Percentiles rank a stretch among this genome's conserved stretches.
These are phyloP conservation scores for Blastomyces silverae DNA, from an alignment of 2,329 filamentous ascomycete genomes.

Conservation along the genomic window DNA sequence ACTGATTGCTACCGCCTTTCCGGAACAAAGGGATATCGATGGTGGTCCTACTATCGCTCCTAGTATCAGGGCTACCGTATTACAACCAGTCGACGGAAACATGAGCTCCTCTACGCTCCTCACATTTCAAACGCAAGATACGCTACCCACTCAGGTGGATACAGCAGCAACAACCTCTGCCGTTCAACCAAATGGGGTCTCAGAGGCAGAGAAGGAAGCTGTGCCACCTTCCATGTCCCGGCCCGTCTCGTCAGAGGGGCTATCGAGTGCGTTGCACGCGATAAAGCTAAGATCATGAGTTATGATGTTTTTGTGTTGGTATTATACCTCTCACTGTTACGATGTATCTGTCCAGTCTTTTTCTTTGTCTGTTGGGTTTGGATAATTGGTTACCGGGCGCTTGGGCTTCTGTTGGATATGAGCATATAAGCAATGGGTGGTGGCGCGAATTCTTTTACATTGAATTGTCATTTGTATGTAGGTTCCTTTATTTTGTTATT, in stretches of 20 bases:
- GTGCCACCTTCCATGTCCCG: background rate
- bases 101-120: constrained; percentile 18
- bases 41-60: background rate
- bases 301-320: constrained; percentile 3
- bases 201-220: background rate
- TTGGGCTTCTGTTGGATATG: background rate
- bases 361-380: background rate
- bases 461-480: background rate
- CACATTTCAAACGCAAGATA: constrained; percentile 15
- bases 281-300: constrained; percentile 11
- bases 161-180: background rate
- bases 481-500: background rate
- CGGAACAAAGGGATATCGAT: background rate
- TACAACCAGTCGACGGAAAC: constrained; percentile 10
- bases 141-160: background rate
- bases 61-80: background rate
- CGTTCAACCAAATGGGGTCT: constrained; percentile 26
- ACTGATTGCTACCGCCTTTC: background rate
- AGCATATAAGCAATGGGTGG: background rate
- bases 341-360: background rate
- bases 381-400: constrained; percentile 1
- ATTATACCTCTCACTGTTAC: background rate
- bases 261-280: constrained; percentile 6
- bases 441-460: background rate
- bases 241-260: background rate